Evolutionary conservation across 2,329 filamentous ascomycete species (phyloP).

Genomic region (Sordariomycetes sp.): DNA sequence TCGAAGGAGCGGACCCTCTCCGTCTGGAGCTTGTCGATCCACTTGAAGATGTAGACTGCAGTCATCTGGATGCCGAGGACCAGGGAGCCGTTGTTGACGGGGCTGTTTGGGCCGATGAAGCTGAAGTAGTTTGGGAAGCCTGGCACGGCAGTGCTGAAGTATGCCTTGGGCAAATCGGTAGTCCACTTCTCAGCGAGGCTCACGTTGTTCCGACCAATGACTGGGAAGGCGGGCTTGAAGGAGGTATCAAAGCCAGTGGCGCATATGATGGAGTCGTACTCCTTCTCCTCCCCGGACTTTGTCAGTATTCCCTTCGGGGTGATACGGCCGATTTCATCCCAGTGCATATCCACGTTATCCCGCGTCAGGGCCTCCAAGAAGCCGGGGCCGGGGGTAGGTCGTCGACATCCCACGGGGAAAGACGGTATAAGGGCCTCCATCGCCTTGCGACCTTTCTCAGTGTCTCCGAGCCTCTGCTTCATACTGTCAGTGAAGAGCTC

Average conservation of each 20-base stretch:
- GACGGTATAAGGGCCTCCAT: conserved; percentile 45
- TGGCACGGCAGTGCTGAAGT: conserved; percentile 52
- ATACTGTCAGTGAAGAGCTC: conserved; percentile 25
- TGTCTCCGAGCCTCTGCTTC: conserved; percentile 1
- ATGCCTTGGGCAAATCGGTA: conserved; percentile 50
- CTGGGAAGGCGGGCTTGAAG: conserved; percentile 47
- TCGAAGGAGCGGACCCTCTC: conserved; percentile 55
- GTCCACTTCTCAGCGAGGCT: conserved; percentile 48
- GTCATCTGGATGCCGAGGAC: conserved; percentile 58
- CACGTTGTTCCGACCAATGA: conserved; percentile 37
- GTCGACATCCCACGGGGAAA: conserved; percentile 53
- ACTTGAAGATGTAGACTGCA: conserved; percentile 53
- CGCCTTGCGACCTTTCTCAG: conserved; percentile 3
- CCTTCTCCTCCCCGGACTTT: conserved; percentile 39
- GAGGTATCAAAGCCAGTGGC: conserved; percentile 56
- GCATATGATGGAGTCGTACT: conserved; percentile 56
- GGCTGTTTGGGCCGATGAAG: conserved; percentile 48
- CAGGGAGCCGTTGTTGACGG: conserved; percentile 52
- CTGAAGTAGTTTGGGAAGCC: conserved; percentile 59
- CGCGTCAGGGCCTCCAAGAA: conserved; percentile 55
- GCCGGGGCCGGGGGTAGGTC: conserved; percentile 54
- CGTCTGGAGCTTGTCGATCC: conserved; percentile 54
- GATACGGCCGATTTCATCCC: conserved; percentile 45
- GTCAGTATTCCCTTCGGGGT: conserved; percentile 50
- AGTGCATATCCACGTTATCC: conserved; percentile 50